Percentiles rank a stretch among this genome's conserved stretches.
Evolutionary conservation across 2,329 filamentous ascomycete genomes (phyloP).

Genomic region (Penicillium sp.): DNA sequence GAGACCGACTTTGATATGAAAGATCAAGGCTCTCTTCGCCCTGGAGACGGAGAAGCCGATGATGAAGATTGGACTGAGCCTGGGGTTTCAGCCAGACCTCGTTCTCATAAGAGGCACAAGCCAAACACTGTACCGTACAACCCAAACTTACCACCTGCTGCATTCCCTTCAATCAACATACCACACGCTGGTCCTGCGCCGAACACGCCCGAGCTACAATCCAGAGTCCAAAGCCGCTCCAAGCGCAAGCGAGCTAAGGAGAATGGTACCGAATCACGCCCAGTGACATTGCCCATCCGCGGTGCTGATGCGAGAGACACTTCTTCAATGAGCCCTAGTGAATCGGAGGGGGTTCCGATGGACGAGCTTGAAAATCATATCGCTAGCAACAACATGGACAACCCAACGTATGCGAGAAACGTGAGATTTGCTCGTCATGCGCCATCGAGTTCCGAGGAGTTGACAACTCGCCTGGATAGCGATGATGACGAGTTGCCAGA

Average conservation of each 20-base stretch:
- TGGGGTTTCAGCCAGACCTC: neutral
- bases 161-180: constrained; percentile 42
- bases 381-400: constrained; percentile 31
- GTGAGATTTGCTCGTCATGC: constrained; percentile 23
- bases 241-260: neutral
- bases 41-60: neutral
- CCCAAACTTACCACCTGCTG: constrained; percentile 42
- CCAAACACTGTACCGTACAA: constrained; percentile 28
- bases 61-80: neutral
- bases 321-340: neutral
- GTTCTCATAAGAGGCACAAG: neutral
- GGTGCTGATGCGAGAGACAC: neutral
- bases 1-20: constrained; percentile 24
- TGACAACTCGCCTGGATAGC: constrained; percentile 22
- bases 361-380: constrained; percentile 20
- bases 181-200: constrained; percentile 3
- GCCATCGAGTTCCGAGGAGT: neutral
- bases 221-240: neutral
- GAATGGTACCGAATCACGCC: neutral
- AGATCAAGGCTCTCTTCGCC: neutral
- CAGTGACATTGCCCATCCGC: neutral
- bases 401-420: constrained; percentile 31
- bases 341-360: neutral
- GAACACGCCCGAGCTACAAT: neutral
- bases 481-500: constrained; percentile 15